Conservation (phyloP, 768 basidiomycete genomes). For the Chiua virens region DNA sequence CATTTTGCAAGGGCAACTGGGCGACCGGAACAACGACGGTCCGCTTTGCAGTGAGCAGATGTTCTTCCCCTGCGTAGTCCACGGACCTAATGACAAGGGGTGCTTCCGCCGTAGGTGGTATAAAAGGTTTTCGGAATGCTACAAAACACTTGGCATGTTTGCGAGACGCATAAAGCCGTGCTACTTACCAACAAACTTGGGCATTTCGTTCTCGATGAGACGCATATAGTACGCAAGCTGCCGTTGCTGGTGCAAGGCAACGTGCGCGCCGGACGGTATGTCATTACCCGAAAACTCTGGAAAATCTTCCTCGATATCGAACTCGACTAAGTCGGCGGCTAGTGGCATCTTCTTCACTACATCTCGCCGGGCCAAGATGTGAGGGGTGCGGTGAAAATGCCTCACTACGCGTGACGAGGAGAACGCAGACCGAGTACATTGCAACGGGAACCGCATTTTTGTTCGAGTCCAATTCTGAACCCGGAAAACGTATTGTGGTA, state of each 20-base stretch:
- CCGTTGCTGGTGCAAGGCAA: conserved; percentile 71
- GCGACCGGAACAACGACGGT: conserved; percentile 74
- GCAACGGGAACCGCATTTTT: conserved; percentile 22
- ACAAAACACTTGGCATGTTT: conserved; percentile 5
- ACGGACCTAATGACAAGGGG: conserved; percentile 74
- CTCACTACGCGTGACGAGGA: conserved; percentile 14
- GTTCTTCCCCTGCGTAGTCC: conserved; percentile 74
- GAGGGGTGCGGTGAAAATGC: conserved; percentile 26
- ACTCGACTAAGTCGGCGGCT: conserved; percentile 37
- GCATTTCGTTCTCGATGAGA: conserved; percentile 87
- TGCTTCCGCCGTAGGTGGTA: conserved; percentile 55
- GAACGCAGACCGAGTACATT: conserved; percentile 14
- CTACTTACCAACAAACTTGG: conserved; percentile 75
- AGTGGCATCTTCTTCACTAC: conserved; percentile 33
- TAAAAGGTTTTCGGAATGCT: conserved; percentile 85
- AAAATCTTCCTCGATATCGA: conserved; percentile 37
- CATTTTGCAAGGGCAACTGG: conserved; percentile 61
- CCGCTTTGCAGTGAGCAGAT: conserved; percentile 71
- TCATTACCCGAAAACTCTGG: conserved; percentile 48
- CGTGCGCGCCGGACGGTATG: conserved; percentile 67
- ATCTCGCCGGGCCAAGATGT: conserved; percentile 15
- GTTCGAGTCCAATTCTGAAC: neutral
- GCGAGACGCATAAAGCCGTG: conserved; percentile 4
- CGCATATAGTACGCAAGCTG: conserved; percentile 76
- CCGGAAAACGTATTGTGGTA: neutral